These are phyloP conservation scores for Trichoderma harzianum DNA, from an alignment of 2,329 filamentous ascomycete species.

Conservation along the genomic window DNA sequence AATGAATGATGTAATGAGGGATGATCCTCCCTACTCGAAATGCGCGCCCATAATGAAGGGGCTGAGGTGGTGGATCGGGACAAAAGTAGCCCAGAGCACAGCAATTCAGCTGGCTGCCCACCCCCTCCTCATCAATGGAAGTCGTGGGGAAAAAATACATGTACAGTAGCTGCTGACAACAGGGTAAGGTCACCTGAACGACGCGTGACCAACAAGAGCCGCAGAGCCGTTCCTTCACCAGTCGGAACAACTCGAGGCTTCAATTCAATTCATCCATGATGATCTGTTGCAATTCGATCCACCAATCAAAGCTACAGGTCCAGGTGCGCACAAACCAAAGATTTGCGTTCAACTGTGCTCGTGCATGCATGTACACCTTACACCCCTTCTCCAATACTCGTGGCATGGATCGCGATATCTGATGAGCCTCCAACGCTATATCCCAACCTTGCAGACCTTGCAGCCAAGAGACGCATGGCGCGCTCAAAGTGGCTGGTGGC, in stretches of 20 bases:
- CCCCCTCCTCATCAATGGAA: neutral
- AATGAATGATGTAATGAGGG: neutral
- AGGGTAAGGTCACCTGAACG: neutral
- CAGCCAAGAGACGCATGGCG: neutral
- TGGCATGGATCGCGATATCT: slow-evolving; percentile 14
- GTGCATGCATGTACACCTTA: neutral
- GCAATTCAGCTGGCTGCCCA: neutral
- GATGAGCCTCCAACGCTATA: slow-evolving; percentile 10
- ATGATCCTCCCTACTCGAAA: neutral
- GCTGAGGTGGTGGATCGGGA: neutral
- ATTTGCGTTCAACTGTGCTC: neutral
- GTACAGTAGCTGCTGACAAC: neutral
- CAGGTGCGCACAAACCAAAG: neutral
- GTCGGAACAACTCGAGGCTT: neutral
- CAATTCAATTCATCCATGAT: neutral
- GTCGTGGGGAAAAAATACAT: neutral
- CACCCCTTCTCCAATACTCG: neutral
- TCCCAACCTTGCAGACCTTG: neutral
- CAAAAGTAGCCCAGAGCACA: neutral
- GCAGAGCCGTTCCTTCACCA: neutral
- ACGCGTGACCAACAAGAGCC: slow-evolving; percentile 1
- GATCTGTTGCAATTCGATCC: neutral
- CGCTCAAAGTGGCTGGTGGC: slow-evolving; percentile 8
- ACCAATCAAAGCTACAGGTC: neutral
- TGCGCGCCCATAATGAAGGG: neutral